phyloP scores from a whole-genome alignment of 1,284 basidiomycete species.

The Puccinia triticina region DNA sequence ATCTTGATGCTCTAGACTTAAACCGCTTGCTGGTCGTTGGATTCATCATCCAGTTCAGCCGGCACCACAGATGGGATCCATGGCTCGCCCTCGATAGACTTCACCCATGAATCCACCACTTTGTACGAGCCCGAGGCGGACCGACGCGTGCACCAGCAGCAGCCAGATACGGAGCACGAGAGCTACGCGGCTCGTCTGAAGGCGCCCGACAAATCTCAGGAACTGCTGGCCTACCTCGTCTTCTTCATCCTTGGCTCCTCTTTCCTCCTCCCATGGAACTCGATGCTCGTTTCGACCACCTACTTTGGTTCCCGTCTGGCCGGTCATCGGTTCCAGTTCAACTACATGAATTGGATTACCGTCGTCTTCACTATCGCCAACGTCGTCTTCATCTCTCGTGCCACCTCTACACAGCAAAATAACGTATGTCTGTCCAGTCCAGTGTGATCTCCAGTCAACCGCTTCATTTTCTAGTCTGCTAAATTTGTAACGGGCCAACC shows the following conservation, averaged over 20 bases:
- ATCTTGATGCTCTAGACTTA: background rate
- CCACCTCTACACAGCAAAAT: conserved; percentile 31
- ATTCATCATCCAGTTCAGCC: background rate
- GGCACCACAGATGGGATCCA: background rate
- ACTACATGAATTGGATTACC: conserved; percentile 42
- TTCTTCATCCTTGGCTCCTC: conserved; percentile 37
- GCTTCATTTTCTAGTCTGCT: background rate
- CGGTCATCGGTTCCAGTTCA: conserved; percentile 33
- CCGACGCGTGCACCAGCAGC: background rate
- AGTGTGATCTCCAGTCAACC: background rate
- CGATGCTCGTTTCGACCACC: conserved; percentile 32
- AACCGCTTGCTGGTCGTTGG: background rate
- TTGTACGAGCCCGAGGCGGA: background rate
- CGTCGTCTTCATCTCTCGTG: conserved; percentile 26
- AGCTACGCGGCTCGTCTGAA: background rate
- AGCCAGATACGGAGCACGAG: background rate
- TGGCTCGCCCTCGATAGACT: background rate
- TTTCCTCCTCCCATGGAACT: conserved; percentile 41
- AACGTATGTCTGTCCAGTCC: background rate
- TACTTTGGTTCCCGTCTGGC: conserved; percentile 32
- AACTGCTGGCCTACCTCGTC: conserved; percentile 22
- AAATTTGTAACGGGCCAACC: background rate
- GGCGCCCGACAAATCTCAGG: background rate
- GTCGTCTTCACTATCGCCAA: conserved; percentile 43
- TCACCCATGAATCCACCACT: background rate